A percentile compares a stretch with the other conserved stretches of the same genome.
These are phyloP conservation scores for Colletotrichum lini DNA, from an alignment of 2,329 filamentous ascomycete genomes.

Conservation along the genomic window DNA sequence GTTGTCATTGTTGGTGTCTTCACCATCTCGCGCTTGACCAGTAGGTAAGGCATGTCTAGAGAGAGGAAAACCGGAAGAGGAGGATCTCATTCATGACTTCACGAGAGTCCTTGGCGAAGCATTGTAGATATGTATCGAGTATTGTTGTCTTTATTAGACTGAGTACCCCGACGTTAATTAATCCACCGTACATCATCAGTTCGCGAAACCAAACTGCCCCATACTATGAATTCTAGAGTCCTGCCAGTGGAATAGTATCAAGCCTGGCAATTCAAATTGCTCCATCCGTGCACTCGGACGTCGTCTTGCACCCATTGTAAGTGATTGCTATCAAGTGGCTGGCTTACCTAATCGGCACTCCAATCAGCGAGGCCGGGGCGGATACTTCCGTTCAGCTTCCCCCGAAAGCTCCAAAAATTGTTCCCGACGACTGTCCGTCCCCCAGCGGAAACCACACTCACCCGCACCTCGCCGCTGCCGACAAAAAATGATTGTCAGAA, in stretches of 20 bases:
- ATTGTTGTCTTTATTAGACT: constrained; percentile 43
- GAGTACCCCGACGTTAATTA: constrained; percentile 43
- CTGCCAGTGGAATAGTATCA: no score
- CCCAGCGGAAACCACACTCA: constrained; percentile 62
- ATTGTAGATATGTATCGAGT: constrained; percentile 51
- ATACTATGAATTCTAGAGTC: no score
- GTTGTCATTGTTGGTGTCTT: constrained; percentile 96
- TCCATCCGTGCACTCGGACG: neutral
- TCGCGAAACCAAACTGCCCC: neutral
- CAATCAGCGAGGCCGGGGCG: neutral
- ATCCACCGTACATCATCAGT: constrained; percentile 32
- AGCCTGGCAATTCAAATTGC: fast-evolving
- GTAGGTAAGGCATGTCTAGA: constrained; percentile 58
- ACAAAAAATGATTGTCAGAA: constrained; percentile 71
- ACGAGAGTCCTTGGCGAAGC: constrained; percentile 49
- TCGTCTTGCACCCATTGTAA: neutral
- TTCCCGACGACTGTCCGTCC: constrained; percentile 28
- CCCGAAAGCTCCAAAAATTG: constrained; percentile 41
- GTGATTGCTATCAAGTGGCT: no score
- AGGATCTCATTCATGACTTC: constrained; percentile 52
- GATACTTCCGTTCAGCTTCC: constrained; percentile 33
- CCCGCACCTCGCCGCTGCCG: constrained; percentile 44
- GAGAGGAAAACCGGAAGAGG: constrained; percentile 21
- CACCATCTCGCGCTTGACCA: constrained; percentile 80
- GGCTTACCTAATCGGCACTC: constrained; percentile 30